Conservation (phyloP, 2,329 filamentous ascomycete genomes). For the Acephala macrosclerotiorum region DNA sequence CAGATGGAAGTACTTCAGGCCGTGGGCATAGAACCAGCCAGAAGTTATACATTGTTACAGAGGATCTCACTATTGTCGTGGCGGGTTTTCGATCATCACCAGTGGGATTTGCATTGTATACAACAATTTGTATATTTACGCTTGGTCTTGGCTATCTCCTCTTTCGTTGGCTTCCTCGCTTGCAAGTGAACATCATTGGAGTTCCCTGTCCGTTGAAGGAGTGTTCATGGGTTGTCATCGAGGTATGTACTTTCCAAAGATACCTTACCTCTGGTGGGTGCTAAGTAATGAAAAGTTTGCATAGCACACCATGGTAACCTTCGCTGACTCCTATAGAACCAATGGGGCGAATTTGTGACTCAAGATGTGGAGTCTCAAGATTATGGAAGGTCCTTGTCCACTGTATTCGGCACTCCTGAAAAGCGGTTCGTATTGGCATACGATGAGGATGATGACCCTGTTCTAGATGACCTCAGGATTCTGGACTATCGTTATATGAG, state of each 20-base stretch:
- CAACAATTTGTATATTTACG: constrained; percentile 73
- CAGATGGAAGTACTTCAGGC: constrained; percentile 68
- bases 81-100: constrained; percentile 86
- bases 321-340: constrained; percentile 66
- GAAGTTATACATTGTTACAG: constrained; percentile 91
- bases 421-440: constrained; percentile 65
- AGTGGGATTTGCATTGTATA: constrained; percentile 73
- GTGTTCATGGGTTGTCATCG: constrained; percentile 91
- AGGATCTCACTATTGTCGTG: constrained; percentile 93
- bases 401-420: constrained; percentile 71
- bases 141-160: constrained; percentile 83
- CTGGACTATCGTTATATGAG: constrained; percentile 95
- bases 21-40: constrained; percentile 75
- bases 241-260: constrained; percentile 57
- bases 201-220: constrained; percentile 71
- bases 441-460: constrained; percentile 79
- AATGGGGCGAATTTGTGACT: constrained; percentile 93
- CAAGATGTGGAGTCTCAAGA: constrained; percentile 66
- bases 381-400: constrained; percentile 64
- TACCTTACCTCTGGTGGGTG: neutral
- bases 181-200: constrained; percentile 81
- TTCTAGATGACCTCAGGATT: constrained; percentile 76
- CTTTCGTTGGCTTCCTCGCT: constrained; percentile 88
- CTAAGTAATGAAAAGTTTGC: neutral
- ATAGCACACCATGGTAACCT: neutral